A percentile compares a stretch with the other conserved stretches of the same genome.
phyloP scores from a whole-genome alignment of 2,329 filamentous ascomycete genomes.

The Pseudogymnoascus sp. region DNA sequence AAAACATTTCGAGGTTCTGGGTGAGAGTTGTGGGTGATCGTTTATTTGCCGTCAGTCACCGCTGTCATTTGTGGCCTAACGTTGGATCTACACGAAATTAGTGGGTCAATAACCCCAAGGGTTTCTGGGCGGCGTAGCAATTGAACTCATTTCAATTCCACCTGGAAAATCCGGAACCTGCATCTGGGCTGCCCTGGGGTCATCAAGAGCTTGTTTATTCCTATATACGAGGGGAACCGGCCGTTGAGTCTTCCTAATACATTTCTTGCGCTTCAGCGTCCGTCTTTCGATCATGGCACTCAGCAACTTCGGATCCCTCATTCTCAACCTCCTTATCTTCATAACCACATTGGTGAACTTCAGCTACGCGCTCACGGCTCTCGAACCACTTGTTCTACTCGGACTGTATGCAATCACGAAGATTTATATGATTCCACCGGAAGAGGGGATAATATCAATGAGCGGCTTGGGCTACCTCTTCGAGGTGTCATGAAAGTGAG shows the following conservation, averaged over 20 bases:
- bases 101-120: slow-evolving; percentile 11
- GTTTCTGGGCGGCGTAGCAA: background rate
- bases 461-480: slow-evolving; percentile 23
- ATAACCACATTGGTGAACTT: slow-evolving; percentile 46
- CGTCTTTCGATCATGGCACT: slow-evolving; percentile 37
- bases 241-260: background rate
- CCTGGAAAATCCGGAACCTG: background rate
- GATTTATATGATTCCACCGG: slow-evolving; percentile 38
- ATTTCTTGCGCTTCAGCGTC: slow-evolving; percentile 3
- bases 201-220: background rate
- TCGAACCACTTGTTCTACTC: slow-evolving; percentile 39
- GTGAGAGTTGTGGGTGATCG: background rate
- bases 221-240: background rate
- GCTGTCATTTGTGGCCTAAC: background rate
- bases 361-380: slow-evolving; percentile 40
- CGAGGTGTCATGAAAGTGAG: background rate
- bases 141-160: background rate
- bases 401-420: slow-evolving; percentile 41
- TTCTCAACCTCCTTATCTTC: slow-evolving; percentile 44
- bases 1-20: background rate
- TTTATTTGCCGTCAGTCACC: background rate
- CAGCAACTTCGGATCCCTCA: slow-evolving; percentile 41
- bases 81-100: background rate
- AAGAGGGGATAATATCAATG: slow-evolving; percentile 35
- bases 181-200: background rate